Conservation (phyloP, 2,329 filamentous ascomycete species). For the Claviceps humidiphila region DNA sequence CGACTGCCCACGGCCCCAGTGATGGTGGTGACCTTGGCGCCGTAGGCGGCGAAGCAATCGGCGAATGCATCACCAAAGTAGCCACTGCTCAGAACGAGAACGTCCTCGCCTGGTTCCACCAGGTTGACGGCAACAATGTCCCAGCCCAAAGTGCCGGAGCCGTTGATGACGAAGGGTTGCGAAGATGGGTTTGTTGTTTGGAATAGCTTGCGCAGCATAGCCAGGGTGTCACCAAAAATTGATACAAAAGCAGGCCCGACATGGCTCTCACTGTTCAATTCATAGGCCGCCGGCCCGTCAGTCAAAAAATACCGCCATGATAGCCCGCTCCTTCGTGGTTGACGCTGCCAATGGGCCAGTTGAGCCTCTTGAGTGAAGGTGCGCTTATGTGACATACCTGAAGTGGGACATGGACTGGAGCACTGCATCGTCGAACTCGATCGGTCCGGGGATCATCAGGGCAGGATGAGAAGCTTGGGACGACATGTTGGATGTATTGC, state of each 20-base stretch:
- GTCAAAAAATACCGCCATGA: neutral
- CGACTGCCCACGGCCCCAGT: conserved; percentile 80
- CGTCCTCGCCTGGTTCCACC: conserved; percentile 77
- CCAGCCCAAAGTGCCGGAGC: conserved; percentile 93
- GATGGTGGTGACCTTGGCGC: conserved; percentile 77
- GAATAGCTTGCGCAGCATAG: conserved; percentile 85
- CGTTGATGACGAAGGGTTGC: conserved; percentile 87
- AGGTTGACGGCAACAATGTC: conserved; percentile 92
- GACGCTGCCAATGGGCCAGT: neutral
- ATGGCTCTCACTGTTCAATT: conserved; percentile 65
- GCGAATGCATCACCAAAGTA: conserved; percentile 96
- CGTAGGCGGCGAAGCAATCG: conserved; percentile 83
- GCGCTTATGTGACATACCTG: conserved; percentile 42
- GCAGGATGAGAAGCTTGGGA: conserved; percentile 51
- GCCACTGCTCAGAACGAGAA: conserved; percentile 84
- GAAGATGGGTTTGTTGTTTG: conserved; percentile 70
- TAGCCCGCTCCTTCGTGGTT: neutral
- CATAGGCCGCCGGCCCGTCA: neutral
- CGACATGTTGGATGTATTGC: conserved; percentile 37
- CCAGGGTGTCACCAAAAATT: conserved; percentile 78
- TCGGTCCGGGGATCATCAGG: conserved; percentile 90
- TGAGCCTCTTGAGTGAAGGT: neutral
- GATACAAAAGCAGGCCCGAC: conserved; percentile 81
- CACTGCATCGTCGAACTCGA: conserved; percentile 97
- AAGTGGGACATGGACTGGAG: conserved; percentile 91